Evolutionary conservation across 2,329 filamentous ascomycete genomes (phyloP).

Genomic region (Trichoderma asperellum): DNA sequence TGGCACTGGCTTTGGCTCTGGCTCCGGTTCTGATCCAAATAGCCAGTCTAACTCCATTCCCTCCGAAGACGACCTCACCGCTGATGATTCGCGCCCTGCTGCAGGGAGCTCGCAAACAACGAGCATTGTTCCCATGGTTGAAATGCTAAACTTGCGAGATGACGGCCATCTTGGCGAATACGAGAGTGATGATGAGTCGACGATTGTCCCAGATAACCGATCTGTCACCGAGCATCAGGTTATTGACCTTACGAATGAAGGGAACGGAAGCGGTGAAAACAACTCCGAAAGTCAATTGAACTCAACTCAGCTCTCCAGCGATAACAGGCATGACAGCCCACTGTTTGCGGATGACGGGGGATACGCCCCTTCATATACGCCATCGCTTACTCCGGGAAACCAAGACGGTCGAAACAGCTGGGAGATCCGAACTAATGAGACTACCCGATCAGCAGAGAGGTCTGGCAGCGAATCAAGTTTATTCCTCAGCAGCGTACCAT

Average conservation of each 20-base stretch:
- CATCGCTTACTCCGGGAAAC: not conserved
- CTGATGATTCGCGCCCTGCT: not conserved
- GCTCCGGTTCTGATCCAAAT: not conserved
- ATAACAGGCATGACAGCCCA: not conserved
- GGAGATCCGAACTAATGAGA: not conserved
- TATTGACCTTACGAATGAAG: constrained; percentile 22
- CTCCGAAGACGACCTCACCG: not conserved
- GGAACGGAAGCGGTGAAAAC: not conserved
- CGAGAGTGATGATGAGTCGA: constrained; percentile 14
- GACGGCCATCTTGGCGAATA: not conserved
- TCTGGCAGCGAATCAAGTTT: constrained; percentile 4
- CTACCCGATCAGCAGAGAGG: not conserved
- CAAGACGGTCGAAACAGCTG: not conserved
- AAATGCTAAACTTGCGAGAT: not conserved
- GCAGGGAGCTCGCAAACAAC: not conserved
- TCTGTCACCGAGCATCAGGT: not conserved
- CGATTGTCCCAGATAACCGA: constrained; percentile 16
- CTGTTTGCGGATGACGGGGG: constrained; percentile 15
- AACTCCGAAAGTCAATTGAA: not conserved
- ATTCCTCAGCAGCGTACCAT: not conserved
- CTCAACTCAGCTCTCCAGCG: not conserved
- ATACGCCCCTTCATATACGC: not conserved
- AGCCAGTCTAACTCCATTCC: not conserved
- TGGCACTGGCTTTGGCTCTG: not conserved
- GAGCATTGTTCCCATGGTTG: not conserved